Percentiles rank a stretch among this genome's conserved stretches.
Evolutionary conservation across 805 yeast genomes (phyloP).

Genomic region (Saccharomycopsis capsularis): DNA sequence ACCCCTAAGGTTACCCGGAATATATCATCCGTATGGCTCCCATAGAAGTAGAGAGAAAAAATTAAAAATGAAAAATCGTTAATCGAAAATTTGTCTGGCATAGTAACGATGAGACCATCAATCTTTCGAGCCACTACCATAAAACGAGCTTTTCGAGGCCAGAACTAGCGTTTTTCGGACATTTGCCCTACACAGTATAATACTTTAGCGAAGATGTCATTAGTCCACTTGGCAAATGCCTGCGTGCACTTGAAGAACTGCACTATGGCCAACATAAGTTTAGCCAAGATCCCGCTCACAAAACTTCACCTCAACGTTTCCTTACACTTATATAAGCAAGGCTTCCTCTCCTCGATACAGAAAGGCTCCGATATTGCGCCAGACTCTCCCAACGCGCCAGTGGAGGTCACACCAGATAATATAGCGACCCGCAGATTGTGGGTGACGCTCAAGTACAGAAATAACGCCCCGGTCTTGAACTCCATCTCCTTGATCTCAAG

Average conservation of each 20-base stretch:
- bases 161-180: no score
- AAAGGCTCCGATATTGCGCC: slow-evolving; percentile 84
- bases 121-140: no score
- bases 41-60: no score
- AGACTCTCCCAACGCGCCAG: slow-evolving; percentile 50
- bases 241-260: slow-evolving; percentile 90
- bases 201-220: no score
- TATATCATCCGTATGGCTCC: no score
- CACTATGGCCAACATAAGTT: slow-evolving; percentile 60
- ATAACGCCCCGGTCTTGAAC: slow-evolving; percentile 68
- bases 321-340: slow-evolving; percentile 81
- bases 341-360: slow-evolving; percentile 77
- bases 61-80: no score
- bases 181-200: no score
- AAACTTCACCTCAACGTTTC: slow-evolving; percentile 79
- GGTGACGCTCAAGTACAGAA: slow-evolving; percentile 85
- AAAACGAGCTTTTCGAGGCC: no score
- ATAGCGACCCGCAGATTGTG: slow-evolving; percentile 81
- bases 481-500: slow-evolving; percentile 69
- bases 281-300: slow-evolving; percentile 78
- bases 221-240: slow-evolving; percentile 74
- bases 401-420: slow-evolving; percentile 80
- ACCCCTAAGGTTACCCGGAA: no score
- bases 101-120: slow-evolving; percentile 1
- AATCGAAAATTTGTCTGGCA: no score